phyloP scores from a whole-genome alignment of 495 filamentous ascomycete genomes.

The Penicillium daleae region DNA sequence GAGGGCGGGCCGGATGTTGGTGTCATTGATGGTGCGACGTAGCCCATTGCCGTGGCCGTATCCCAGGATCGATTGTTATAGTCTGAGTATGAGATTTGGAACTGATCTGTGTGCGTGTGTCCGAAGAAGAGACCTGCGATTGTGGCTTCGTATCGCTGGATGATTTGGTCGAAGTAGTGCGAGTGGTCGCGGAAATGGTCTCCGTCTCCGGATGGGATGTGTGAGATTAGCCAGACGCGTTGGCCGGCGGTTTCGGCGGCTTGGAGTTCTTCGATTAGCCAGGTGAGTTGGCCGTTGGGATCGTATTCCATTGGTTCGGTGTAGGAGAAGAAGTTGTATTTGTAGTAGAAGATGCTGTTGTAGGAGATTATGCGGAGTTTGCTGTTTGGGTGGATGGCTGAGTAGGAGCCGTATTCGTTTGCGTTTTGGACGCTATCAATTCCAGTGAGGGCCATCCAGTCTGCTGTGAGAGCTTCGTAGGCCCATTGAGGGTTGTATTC shows the following conservation, averaged over 20 bases:
- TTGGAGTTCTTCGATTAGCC: conserved; percentile 55
- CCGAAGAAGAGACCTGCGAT: conserved; percentile 62
- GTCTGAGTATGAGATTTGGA: conserved; percentile 56
- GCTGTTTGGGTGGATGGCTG: conserved; percentile 42
- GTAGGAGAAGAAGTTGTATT: conserved; percentile 58
- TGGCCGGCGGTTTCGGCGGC: conserved; percentile 53
- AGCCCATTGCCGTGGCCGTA: conserved; percentile 51
- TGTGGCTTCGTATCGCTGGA: conserved; percentile 54
- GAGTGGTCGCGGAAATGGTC: conserved; percentile 57
- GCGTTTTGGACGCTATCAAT: conserved; percentile 35
- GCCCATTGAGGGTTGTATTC: conserved; percentile 50
- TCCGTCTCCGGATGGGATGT: conserved; percentile 51
- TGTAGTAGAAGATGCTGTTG: conserved; percentile 62
- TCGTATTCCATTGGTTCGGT: conserved; percentile 52
- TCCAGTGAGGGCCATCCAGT: conserved; percentile 54
- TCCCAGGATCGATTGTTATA: conserved; percentile 38
- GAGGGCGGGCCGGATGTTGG: conserved; percentile 55
- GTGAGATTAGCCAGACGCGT: conserved; percentile 58
- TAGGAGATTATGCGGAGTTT: conserved; percentile 59
- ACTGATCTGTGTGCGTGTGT: conserved; percentile 60
- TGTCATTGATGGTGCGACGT: conserved; percentile 57
- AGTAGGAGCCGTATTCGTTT: conserved; percentile 54
- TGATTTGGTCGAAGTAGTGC: conserved; percentile 58
- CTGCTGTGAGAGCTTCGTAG: conserved; percentile 50
- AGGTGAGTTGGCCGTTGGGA: conserved; percentile 50